A percentile compares a stretch with the other conserved stretches of the same genome.
Evolutionary conservation across 23 red algal species (phyloP).

Genomic region (Agarophyton chilense): DNA sequence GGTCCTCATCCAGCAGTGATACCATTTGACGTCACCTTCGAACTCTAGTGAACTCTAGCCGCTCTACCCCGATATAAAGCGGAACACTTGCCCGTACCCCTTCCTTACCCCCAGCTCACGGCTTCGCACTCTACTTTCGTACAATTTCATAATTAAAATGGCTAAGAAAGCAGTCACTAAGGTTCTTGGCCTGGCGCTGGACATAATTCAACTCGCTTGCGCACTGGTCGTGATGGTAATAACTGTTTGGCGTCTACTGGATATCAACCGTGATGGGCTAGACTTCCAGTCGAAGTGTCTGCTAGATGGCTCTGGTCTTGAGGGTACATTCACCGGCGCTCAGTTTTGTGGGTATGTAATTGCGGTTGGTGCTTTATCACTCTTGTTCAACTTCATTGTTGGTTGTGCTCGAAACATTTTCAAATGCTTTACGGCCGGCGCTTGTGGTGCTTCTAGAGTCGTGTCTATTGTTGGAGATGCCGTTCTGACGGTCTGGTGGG

Average conservation of each 20-base stretch:
- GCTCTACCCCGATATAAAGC: too few species aligned
- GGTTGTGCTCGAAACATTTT: conserved; percentile 39
- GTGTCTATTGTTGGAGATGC: conserved; percentile 16
- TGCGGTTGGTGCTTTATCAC: conserved; percentile 29
- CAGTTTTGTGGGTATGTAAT: conserved; percentile 50
- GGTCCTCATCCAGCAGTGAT: background rate
- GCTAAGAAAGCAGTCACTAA: conserved; percentile 1
- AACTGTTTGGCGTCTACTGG: conserved; percentile 20
- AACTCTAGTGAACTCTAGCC: too few species aligned
- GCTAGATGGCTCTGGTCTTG: conserved; percentile 33
- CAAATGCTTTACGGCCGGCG: conserved; percentile 39
- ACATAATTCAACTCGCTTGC: conserved; percentile 38
- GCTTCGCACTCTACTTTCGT: background rate
- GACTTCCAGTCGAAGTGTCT: conserved; percentile 17
- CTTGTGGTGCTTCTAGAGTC: conserved; percentile 28
- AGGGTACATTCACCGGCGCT: background rate
- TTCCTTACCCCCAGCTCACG: too few species aligned
- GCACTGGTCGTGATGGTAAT: conserved; percentile 39
- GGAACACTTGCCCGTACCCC: too few species aligned
- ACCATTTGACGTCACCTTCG: background rate
- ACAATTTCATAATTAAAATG: background rate
- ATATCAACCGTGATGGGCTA: background rate
- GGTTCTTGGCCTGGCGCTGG: conserved; percentile 19
- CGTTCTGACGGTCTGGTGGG: conserved; percentile 39
- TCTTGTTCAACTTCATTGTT: conserved; percentile 34